A percentile compares a stretch with the other conserved stretches of the same genome.
Conservation (phyloP, 257 asterid genomes). For the Fraxinus anomala region DNA sequence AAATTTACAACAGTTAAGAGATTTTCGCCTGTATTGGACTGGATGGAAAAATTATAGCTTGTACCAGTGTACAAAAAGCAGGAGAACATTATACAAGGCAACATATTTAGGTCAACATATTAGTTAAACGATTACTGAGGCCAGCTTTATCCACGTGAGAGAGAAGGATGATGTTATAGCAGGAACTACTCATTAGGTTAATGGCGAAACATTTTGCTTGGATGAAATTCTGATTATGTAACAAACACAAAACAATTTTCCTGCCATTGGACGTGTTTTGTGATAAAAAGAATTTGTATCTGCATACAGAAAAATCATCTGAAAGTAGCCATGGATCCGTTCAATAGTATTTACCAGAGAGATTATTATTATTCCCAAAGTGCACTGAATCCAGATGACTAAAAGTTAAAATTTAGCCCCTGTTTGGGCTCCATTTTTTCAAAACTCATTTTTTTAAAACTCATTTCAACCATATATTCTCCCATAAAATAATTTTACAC, state of each 20-base stretch:
- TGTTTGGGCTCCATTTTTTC: too few species aligned
- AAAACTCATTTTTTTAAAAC: too few species aligned
- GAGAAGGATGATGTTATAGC: background rate
- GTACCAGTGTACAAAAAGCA: background rate
- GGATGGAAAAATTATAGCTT: background rate
- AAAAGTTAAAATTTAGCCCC: background rate
- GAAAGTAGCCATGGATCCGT: background rate
- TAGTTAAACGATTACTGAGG: background rate
- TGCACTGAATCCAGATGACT: background rate
- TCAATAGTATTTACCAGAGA: background rate
- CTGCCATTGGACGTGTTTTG: background rate
- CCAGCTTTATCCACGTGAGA: background rate
- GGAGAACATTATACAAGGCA: background rate
- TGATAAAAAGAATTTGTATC: background rate
- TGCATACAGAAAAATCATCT: background rate
- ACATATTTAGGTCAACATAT: background rate
- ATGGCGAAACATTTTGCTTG: background rate
- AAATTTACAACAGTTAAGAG: background rate
- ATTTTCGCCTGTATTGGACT: background rate
- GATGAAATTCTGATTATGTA: background rate
- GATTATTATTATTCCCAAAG: background rate
- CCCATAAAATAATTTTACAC: too few species aligned
- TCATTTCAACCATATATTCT: too few species aligned
- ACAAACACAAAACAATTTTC: background rate
- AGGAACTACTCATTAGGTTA: background rate